Base-by-base conservation (phyloP, 331 rosid genomes). In the Prunus yedoensis region DNA sequence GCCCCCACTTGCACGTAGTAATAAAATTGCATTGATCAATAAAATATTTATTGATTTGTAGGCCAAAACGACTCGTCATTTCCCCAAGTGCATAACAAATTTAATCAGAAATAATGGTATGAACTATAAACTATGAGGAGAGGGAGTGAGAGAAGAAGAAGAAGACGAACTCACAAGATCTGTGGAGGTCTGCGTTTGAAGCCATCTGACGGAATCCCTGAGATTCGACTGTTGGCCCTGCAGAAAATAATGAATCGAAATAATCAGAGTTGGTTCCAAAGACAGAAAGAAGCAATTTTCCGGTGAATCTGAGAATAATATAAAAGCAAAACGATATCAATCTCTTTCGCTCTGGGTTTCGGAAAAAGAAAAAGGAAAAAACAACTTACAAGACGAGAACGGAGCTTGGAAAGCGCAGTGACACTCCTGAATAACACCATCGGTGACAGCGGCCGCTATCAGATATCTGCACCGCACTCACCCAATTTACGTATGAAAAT, bases 351-450 rank as follows among this genome's bases (percentile, higher is more conserved):
- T 10, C 20, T 14, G 46, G 52, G 35, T 20, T 1, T 20, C 50
- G 66, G 3, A 9, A 9, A 47, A 12, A 77, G 25, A 54, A 3
- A 71, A 41, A n/a, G 66, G 3, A 9, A 9, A 64, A 41, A 9
- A n/a, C 49, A 23, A 87, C 86, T 84, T 84, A 92, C 99, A 70
- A 79, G 75, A 30, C 95, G 96, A 83, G 97, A 89, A 68, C 97
- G 96, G 69, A 95, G 90, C 83, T 81, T 88, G 25, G 98, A 93
- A 80, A 93, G 88, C 28, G 85, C 89, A 74, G 91, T 72, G 74
- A 84, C 78, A 82, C 92, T 82, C 84, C 88, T 86, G 85, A 89
- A 95, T 82, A 93, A 91, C 76, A 85, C 91, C 99, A 92, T 92
- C 23, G 32, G 77, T 66, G 70, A 46, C 75, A 35, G 32, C 18